Base-by-base conservation (phyloP, 345 rosid species). In the Rhizophora mangle region DNA sequence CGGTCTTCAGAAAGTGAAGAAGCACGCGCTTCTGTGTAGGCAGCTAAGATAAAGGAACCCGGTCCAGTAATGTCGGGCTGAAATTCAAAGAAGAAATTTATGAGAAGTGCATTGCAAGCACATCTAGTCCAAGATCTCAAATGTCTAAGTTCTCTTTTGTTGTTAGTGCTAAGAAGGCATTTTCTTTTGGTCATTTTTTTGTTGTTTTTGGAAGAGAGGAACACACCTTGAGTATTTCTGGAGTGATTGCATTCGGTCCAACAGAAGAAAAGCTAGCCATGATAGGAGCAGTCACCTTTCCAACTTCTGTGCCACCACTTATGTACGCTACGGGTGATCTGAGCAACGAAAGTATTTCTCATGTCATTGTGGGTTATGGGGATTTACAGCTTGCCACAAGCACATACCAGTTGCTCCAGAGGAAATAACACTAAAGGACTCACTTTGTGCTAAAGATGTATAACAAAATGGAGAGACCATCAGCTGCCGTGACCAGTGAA, bases 61-160 rank as follows among this genome's bases (percentile, higher is more conserved):
- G 98, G 98, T 3, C 97, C 98, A 21, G 90, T 85, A 47, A 93
- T 3, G 78, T 93, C 97, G 0, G 98, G 98, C 78, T 93, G 70
- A 21, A 54, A 16, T 30, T 47, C 6, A 43, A 10, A 59, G 4
- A 8, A 5, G 39, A 8, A 15, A 24, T 29, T 37, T 0, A 29
- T 27, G 8, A 37, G 29, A n/a, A 32, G 22, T 24, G 30, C 37
- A 46, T 43, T 13, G 49, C 49, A 43, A 13, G 49, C 16, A 15
- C 6, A 3, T 43, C 18, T 13, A 43, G 1, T 43, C 49, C 37
- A 9, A 7, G 37, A 9, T 34, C 37, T 34, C 37, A 43, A 13
- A 13, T 11, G 16, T 43, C 4, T 13, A 43, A 0, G 18, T 13
- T 43, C 19, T 15, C 5, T 43, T 43, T 43, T 43, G 4, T 3